Conservation (phyloP, 768 basidiomycete genomes). For the Boletus vermiculosoides region DNA sequence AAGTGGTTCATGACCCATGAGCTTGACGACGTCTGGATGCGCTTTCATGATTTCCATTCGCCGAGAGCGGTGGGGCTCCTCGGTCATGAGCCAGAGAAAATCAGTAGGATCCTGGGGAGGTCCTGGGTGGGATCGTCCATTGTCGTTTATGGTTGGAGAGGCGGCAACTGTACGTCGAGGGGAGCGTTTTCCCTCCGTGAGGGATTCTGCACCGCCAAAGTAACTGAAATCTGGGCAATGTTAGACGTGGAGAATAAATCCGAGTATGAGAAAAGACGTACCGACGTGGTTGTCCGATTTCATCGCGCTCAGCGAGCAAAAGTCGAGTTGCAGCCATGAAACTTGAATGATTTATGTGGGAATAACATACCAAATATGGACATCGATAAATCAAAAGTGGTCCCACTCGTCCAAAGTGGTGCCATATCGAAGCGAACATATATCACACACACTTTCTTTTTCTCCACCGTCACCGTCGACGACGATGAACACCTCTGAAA, state of each 20-base stretch:
- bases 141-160: slow-evolving; percentile 38
- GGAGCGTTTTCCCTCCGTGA: slow-evolving; percentile 52
- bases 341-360: slow-evolving; percentile 19
- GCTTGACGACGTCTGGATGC: slow-evolving; percentile 92
- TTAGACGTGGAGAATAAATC: background rate
- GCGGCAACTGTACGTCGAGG: slow-evolving; percentile 51
- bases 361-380: slow-evolving; percentile 22
- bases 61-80: slow-evolving; percentile 92
- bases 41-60: slow-evolving; percentile 89
- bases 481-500: slow-evolving; percentile 19
- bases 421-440: slow-evolving; percentile 10
- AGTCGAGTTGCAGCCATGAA: background rate
- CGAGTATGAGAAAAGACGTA: slow-evolving; percentile 1
- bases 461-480: background rate
- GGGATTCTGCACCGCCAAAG: slow-evolving; percentile 81
- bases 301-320: slow-evolving; percentile 5
- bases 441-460: background rate
- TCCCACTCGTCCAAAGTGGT: slow-evolving; percentile 24
- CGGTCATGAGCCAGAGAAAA: slow-evolving; percentile 96
- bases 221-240: slow-evolving; percentile 63
- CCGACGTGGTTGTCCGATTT: slow-evolving; percentile 19
- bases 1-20: slow-evolving; percentile 93
- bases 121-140: slow-evolving; percentile 42
- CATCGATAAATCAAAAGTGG: slow-evolving; percentile 21
- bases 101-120: slow-evolving; percentile 78